Evolutionary conservation across 1,284 basidiomycete genomes (phyloP).

Genomic region (Melanopsichium pennsylvanicum): DNA sequence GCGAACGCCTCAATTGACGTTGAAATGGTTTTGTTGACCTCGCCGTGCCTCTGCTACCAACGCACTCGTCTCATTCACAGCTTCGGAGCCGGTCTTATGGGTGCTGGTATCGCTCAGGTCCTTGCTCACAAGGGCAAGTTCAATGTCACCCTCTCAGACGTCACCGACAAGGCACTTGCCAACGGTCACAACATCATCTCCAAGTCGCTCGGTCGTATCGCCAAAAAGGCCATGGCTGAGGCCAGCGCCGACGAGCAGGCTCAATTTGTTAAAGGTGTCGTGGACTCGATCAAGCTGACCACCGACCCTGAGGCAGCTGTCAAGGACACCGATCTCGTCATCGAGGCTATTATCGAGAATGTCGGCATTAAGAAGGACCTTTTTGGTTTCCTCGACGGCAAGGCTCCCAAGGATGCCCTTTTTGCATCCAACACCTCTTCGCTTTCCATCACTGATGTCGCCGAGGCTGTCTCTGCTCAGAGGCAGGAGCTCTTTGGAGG

Average conservation of each 20-base stretch:
- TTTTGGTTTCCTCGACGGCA: conserved; percentile 69
- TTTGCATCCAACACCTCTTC: conserved; percentile 72
- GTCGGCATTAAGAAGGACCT: conserved; percentile 71
- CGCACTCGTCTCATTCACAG: conserved; percentile 29
- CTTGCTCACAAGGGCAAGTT: conserved; percentile 63
- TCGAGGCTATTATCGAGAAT: conserved; percentile 73
- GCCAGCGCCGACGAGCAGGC: conserved; percentile 67
- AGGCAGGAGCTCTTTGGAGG: conserved; percentile 57
- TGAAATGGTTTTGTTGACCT: no score
- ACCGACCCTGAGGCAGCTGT: conserved; percentile 70
- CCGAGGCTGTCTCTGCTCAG: conserved; percentile 58
- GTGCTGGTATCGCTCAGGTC: conserved; percentile 64
- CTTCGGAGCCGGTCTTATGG: conserved; percentile 65
- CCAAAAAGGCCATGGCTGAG: conserved; percentile 69
- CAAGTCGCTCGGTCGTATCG: conserved; percentile 70
- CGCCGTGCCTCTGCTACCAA: background rate
- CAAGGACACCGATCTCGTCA: conserved; percentile 69
- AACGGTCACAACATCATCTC: conserved; percentile 71
- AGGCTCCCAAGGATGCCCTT: conserved; percentile 69
- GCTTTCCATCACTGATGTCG: conserved; percentile 70
- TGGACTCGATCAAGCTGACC: conserved; percentile 69
- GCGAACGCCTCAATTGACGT: no score
- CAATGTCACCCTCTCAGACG: conserved; percentile 67
- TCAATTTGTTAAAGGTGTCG: conserved; percentile 65
- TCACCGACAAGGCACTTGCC: conserved; percentile 66